phyloP scores from a whole-genome alignment of 495 filamentous ascomycete species.

The Penicillium crystallinum region DNA sequence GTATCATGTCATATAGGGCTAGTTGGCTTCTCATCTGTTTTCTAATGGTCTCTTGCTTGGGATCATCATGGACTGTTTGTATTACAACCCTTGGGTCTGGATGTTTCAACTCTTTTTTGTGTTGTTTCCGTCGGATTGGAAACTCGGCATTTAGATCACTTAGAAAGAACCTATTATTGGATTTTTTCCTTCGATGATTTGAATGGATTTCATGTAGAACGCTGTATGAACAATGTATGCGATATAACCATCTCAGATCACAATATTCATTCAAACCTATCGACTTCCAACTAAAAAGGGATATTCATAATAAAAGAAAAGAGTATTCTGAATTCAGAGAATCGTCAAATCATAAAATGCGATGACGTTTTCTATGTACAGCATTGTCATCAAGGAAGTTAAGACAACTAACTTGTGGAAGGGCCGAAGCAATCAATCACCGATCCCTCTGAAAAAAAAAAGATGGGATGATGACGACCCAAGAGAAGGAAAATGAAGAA shows the following conservation, averaged over 20 bases:
- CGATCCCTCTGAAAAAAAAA: neutral
- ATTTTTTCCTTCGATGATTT: neutral
- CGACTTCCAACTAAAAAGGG: neutral
- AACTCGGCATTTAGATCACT: neutral
- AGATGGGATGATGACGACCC: neutral
- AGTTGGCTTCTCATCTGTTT: neutral
- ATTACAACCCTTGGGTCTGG: slow-evolving; percentile 4
- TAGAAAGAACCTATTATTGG: neutral
- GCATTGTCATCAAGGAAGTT: slow-evolving; percentile 11
- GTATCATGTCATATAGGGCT: slow-evolving; percentile 1
- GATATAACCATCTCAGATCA: neutral
- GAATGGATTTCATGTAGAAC: neutral
- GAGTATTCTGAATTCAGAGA: neutral
- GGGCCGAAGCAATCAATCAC: neutral
- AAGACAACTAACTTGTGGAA: neutral
- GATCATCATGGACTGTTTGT: neutral
- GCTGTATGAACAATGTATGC: neutral
- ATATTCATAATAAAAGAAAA: neutral
- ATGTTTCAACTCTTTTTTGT: neutral
- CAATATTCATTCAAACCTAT: neutral
- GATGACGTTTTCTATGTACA: slow-evolving; percentile 28
- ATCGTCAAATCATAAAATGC: slow-evolving; percentile 13
- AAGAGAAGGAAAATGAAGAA: neutral
- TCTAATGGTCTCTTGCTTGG: neutral
- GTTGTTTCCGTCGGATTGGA: neutral